A percentile compares a stretch with the other conserved stretches of the same genome.
Evolutionary conservation across 179 eudicot species (phyloP).

Genomic region (Drosera spatulata): DNA sequence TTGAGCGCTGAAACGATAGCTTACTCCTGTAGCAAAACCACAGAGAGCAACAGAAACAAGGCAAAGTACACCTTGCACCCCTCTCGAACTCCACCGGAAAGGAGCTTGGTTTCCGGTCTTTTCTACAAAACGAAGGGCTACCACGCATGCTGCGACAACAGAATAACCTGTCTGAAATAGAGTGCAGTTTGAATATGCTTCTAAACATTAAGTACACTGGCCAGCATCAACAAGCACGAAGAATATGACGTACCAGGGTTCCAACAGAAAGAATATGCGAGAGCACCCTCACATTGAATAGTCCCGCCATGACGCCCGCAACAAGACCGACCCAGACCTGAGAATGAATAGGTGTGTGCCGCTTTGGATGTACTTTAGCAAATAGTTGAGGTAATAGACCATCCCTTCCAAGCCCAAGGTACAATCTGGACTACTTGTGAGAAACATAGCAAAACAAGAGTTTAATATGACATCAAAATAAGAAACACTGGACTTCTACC

Average conservation of each 20-base stretch:
- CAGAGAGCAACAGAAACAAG: conserved; percentile 50
- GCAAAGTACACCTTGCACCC: conserved; percentile 69
- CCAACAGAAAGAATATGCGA: conserved; percentile 96
- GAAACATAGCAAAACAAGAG: conserved; percentile 1
- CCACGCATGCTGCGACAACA: conserved; percentile 89
- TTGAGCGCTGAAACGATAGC: conserved; percentile 62
- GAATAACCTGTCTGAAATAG: conserved; percentile 88
- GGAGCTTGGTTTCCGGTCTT: conserved; percentile 29
- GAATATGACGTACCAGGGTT: conserved; percentile 59
- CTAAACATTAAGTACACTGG: conserved; percentile 2
- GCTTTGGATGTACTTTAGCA: conserved; percentile 69
- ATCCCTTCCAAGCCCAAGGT: conserved; percentile 97
- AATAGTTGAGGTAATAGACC: conserved; percentile 75
- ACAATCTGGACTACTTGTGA: conserved; percentile 65
- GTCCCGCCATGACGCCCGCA: conserved; percentile 74
- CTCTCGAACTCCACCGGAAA: conserved; percentile 34
- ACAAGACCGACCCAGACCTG: conserved; percentile 92
- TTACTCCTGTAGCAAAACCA: conserved; percentile 74
- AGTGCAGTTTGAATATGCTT: conserved; percentile 6
- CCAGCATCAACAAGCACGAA: conserved; percentile 7
- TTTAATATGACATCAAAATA: no score
- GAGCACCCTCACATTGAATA: conserved; percentile 70
- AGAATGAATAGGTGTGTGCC: conserved; percentile 81
- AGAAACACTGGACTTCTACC: no score
- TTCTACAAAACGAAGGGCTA: conserved; percentile 74